Percentiles rank a stretch among this genome's conserved stretches.
phyloP scores from a whole-genome alignment of 108 stramenopile genomes.

The Pseudonitzschia pungens region DNA sequence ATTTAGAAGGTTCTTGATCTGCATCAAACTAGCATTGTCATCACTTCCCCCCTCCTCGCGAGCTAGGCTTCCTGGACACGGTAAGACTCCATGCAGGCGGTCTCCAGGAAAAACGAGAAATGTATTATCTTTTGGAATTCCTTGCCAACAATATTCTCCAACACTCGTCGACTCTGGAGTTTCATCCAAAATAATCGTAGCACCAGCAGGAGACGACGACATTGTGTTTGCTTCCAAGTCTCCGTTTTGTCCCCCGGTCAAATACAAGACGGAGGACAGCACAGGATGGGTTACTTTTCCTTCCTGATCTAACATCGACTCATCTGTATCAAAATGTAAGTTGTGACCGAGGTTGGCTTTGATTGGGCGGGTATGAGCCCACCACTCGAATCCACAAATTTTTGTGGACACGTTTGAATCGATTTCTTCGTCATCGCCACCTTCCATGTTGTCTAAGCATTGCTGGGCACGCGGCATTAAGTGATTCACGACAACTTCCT shows the following conservation, averaged over 20 bases:
- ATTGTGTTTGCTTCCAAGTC: neutral
- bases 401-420: conserved; percentile 12
- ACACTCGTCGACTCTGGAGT: conserved; percentile 58
- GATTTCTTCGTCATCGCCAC: neutral
- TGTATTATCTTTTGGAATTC: conserved; percentile 61
- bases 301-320: conserved; percentile 60
- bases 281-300: conserved; percentile 77
- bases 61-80: conserved; percentile 56
- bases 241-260: conserved; percentile 56
- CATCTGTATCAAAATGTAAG: conserved; percentile 90
- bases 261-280: conserved; percentile 72
- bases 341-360: conserved; percentile 86
- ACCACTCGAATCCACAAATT: conserved; percentile 86
- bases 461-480: conserved; percentile 65
- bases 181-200: conserved; percentile 85
- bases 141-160: conserved; percentile 51
- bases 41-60: neutral
- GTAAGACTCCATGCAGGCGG: conserved; percentile 82
- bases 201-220: conserved; percentile 48
- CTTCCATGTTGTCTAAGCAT: conserved; percentile 14
- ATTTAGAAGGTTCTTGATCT: neutral
- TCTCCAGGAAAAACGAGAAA: conserved; percentile 80
- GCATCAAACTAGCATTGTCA: neutral
- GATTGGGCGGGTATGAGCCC: conserved; percentile 78
- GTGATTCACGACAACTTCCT: conserved; percentile 70